Evolutionary conservation across 2,329 filamentous ascomycete species (phyloP).

Genomic region (Penicillium sp.): DNA sequence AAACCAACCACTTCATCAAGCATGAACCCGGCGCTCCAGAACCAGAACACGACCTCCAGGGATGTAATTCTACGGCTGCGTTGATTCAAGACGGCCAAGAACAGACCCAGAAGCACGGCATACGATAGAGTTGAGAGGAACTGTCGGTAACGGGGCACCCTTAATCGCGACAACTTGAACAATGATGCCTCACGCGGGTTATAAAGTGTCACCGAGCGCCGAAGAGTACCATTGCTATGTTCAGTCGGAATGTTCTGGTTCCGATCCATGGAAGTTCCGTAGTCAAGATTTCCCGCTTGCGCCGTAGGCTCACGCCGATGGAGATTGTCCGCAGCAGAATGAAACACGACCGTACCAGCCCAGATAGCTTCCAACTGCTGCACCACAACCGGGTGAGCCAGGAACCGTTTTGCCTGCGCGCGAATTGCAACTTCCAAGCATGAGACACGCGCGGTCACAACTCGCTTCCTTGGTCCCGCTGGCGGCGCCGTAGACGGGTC

Average conservation of each 20-base stretch:
- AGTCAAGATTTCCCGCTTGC: conserved; percentile 21
- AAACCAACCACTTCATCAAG: conserved; percentile 94
- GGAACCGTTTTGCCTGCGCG: conserved; percentile 86
- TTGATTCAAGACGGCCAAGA: conserved; percentile 76
- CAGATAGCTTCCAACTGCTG: conserved; percentile 97
- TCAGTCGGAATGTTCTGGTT: conserved; percentile 23
- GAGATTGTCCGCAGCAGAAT: conserved; percentile 81
- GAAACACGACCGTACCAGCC: conserved; percentile 93
- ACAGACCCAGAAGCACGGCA: conserved; percentile 79
- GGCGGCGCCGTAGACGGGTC: conserved; percentile 47
- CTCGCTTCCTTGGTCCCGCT: conserved; percentile 44
- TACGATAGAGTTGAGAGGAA: conserved; percentile 87
- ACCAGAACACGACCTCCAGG: conserved; percentile 90
- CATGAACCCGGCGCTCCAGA: conserved; percentile 97
- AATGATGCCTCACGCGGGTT: conserved; percentile 86
- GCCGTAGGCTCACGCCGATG: conserved; percentile 61
- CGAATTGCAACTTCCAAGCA: conserved; percentile 91
- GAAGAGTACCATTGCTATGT: conserved; percentile 27
- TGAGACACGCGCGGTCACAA: conserved; percentile 74
- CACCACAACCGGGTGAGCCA: conserved; percentile 87
- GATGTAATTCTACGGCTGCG: conserved; percentile 78
- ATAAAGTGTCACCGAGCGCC: conserved; percentile 82
- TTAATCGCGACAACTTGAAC: conserved; percentile 85
- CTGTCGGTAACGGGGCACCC: conserved; percentile 88
- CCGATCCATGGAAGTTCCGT: conserved; percentile 28